Percentiles rank a stretch among this genome's conserved stretches.
Evolutionary conservation across 192 early-diverging fungal species (phyloP).

Genomic region (Coemansia sp.): DNA sequence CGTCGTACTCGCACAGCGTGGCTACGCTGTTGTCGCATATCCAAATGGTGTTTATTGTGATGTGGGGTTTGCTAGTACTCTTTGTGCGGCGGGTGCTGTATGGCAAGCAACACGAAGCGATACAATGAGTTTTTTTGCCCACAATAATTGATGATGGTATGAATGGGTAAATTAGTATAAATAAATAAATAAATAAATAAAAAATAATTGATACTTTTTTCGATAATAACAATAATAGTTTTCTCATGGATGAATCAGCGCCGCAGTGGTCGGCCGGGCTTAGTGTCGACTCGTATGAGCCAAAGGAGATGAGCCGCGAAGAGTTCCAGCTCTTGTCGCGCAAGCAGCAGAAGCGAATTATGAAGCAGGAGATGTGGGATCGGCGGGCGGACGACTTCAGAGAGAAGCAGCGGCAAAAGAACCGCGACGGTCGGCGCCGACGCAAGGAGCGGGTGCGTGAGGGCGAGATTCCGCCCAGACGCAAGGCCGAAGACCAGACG

Average conservation of each 20-base stretch:
- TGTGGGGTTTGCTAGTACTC: slow-evolving; percentile 30
- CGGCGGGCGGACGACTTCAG: slow-evolving; percentile 47
- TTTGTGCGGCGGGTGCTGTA: slow-evolving; percentile 16
- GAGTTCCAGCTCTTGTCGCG: slow-evolving; percentile 62
- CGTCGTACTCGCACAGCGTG: slow-evolving; percentile 24
- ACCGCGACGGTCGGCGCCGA: slow-evolving; percentile 59
- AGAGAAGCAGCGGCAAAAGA: slow-evolving; percentile 44
- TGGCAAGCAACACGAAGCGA: neutral
- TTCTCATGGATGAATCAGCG: neutral
- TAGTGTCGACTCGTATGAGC: slow-evolving; percentile 41
- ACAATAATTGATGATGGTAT: neutral
- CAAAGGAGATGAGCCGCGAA: slow-evolving; percentile 34
- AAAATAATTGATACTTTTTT: too few species aligned
- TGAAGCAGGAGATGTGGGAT: slow-evolving; percentile 67
- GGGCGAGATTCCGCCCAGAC: slow-evolving; percentile 32
- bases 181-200: too few species aligned
- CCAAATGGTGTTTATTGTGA: slow-evolving; percentile 41
- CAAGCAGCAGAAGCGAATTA: slow-evolving; percentile 73
- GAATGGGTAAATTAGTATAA: too few species aligned
- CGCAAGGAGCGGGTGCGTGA: slow-evolving; percentile 53
- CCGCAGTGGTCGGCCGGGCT: neutral
- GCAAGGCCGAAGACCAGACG: slow-evolving; percentile 56
- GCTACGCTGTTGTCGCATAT: slow-evolving; percentile 24
- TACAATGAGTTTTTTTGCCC: neutral
- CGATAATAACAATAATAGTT: too few species aligned